These are phyloP conservation scores for Retiboletus flavoniger DNA, from an alignment of 1,284 basidiomycete species.

Conservation along the genomic window DNA sequence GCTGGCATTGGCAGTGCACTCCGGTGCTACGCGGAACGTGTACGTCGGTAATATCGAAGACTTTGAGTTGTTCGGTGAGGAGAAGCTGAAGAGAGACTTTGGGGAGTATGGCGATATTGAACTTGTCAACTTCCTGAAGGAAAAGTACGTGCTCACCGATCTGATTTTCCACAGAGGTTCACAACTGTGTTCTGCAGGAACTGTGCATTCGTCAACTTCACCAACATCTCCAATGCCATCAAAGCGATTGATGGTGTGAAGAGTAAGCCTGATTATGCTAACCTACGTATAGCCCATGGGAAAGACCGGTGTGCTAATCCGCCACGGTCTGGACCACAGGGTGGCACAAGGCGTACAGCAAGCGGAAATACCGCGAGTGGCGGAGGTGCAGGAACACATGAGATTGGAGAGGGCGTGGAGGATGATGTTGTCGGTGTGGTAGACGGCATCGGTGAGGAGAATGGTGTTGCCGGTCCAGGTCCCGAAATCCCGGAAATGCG, in stretches of 20 bases:
- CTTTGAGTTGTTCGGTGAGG: constrained; percentile 84
- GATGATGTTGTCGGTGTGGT: constrained; percentile 19
- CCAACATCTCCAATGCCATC: constrained; percentile 89
- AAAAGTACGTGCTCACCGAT: constrained; percentile 62
- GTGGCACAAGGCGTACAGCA: constrained; percentile 46
- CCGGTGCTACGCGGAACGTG: constrained; percentile 90
- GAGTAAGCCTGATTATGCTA: constrained; percentile 79
- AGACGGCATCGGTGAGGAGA: constrained; percentile 29
- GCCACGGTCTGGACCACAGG: constrained; percentile 77
- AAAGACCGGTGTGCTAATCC: constrained; percentile 94
- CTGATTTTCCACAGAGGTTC: not conserved
- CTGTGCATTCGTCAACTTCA: constrained; percentile 94
- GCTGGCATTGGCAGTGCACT: constrained; percentile 82
- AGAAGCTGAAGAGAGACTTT: constrained; percentile 85
- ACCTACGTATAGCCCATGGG: constrained; percentile 84
- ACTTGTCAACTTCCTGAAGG: constrained; percentile 91
- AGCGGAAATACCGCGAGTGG: constrained; percentile 39
- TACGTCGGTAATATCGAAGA: constrained; percentile 93
- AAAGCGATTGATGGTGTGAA: constrained; percentile 94
- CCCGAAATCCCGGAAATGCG: constrained; percentile 29
- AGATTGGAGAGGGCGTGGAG: constrained; percentile 22
- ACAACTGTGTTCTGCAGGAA: constrained; percentile 50
- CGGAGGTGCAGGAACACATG: constrained; percentile 14
- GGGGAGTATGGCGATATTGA: constrained; percentile 93
- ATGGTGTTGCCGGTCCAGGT: constrained; percentile 20